phyloP scores from a whole-genome alignment of 257 asterid genomes.

The Solanum arcanum region DNA sequence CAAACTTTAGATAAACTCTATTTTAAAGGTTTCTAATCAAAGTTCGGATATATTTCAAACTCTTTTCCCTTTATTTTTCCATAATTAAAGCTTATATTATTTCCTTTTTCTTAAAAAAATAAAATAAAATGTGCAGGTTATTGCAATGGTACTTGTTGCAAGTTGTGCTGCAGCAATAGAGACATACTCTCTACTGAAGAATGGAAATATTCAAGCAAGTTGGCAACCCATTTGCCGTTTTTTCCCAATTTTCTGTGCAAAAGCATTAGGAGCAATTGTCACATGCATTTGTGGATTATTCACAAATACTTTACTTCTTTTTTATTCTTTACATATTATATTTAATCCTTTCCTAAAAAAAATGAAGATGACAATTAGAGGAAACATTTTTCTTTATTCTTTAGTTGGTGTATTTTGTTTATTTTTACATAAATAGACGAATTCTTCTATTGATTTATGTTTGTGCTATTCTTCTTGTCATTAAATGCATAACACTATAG shows the following conservation, averaged over 20 bases:
- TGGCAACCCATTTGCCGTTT: not conserved
- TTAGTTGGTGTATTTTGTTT: not conserved
- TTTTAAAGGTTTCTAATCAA: too few relatives aligned
- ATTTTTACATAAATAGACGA: not conserved
- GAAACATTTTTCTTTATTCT: not conserved
- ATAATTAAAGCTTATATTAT: not conserved
- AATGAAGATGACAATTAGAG: not conserved
- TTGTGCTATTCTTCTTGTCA: not conserved
- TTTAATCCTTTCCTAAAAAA: not conserved
- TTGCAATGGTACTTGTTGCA: not conserved
- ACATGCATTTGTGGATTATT: not conserved
- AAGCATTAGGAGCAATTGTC: not conserved
- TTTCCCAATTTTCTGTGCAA: not conserved
- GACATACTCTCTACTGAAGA: not conserved
- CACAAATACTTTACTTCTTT: not conserved
- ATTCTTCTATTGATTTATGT: not conserved
- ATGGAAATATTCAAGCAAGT: not conserved
- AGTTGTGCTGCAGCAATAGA: not conserved
- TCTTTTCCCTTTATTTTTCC: not conserved
- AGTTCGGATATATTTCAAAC: too few relatives aligned
- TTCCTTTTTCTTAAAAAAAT: not conserved
- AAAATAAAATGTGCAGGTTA: not conserved
- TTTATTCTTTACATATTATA: not conserved
- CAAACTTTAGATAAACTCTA: too few relatives aligned
- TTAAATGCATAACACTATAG: not conserved